Evolutionary conservation across 352 stramenopile species (phyloP), one percentile per base, ranked within the genome.

Genomic region (Phytopythium kandeliae): DNA sequence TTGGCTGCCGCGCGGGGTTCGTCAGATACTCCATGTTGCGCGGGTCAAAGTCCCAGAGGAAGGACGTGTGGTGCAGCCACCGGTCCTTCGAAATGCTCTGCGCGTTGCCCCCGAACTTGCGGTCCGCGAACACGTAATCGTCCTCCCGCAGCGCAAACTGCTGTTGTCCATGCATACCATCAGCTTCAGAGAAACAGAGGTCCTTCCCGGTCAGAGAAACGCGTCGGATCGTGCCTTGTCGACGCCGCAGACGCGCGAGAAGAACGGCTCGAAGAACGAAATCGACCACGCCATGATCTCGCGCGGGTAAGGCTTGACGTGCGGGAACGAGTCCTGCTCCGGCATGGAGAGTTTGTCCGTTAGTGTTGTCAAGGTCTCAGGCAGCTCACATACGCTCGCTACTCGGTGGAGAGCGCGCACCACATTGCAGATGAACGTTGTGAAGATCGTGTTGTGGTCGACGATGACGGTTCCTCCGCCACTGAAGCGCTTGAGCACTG

Each of bases 51-150:
- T 98, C 92, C 91, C 92, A 99, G 15, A 99, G 63, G 68, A 99
- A 98, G 48, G 88, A 98, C 21, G 96, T 99, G 70, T 99, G 96
- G 65, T 99, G 96, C 22, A 99, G 65, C 88, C 90, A 99, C 15
- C 95, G 92, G 47, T 86, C 80, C 60, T 92, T 97, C 6, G 81
- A 88, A 55, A 99, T 97, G 58, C 81, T 93, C 65, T 99, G 96
- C 16, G 96, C 96, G 67, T 99, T 99, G 35, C 96, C 96, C 16
- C 83, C 96, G 58, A 98, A 96, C 78, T 99, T 99, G 31, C 78
- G 76, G 53, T 96, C 67, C 24, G 81, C 85, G 45, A 99, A 89
- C 37, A 98, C 89, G 60, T 99, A 99, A 72, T 99, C 96, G 62
- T 98, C 92, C 65, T 98, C 96, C 12, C 78, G 78, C 17, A 98